phyloP scores from a whole-genome alignment of 192 early-diverging fungal species.

The Rhizophagus sp. region DNA sequence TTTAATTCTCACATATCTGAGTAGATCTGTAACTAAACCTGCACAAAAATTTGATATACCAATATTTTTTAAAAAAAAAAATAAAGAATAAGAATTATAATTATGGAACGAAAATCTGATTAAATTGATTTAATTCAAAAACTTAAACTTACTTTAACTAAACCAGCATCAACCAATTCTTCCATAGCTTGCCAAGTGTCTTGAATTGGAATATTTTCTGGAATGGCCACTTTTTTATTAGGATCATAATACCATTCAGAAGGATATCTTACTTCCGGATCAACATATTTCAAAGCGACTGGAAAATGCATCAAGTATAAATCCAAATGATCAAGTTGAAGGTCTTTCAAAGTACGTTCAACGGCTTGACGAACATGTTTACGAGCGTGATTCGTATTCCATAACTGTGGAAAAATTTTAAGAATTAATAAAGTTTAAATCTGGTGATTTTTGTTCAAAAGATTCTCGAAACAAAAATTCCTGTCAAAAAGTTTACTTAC shows the following conservation, averaged over 20 bases:
- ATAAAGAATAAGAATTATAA: too few relatives aligned
- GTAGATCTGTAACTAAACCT: constrained; percentile 53
- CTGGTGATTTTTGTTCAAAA: too few relatives aligned
- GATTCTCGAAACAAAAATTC: too few relatives aligned
- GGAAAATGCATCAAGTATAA: constrained; percentile 74
- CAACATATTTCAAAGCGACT: constrained; percentile 58
- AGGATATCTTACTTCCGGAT: constrained; percentile 28
- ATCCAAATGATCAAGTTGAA: constrained; percentile 62
- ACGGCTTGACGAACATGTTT: constrained; percentile 56
- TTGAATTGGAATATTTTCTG: constrained; percentile 50
- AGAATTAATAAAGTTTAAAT: too few relatives aligned
- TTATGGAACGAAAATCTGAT: too few relatives aligned
- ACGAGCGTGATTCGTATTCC: constrained; percentile 64
- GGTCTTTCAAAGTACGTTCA: constrained; percentile 51
- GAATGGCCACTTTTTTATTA: constrained; percentile 34
- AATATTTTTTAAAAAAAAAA: too few relatives aligned
- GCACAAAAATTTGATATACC: constrained; percentile 74
- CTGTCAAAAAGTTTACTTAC: constrained; percentile 24
- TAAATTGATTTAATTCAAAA: too few relatives aligned
- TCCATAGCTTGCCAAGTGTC: constrained; percentile 78
- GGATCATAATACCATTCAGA: not conserved
- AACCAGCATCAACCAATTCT: constrained; percentile 58
- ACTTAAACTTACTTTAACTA: constrained; percentile 35
- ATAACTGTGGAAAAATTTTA: constrained; percentile 49
- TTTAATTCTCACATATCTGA: constrained; percentile 58